Evolutionary conservation across 1,284 basidiomycete genomes (phyloP).

Genomic region (Tilletia horrida): DNA sequence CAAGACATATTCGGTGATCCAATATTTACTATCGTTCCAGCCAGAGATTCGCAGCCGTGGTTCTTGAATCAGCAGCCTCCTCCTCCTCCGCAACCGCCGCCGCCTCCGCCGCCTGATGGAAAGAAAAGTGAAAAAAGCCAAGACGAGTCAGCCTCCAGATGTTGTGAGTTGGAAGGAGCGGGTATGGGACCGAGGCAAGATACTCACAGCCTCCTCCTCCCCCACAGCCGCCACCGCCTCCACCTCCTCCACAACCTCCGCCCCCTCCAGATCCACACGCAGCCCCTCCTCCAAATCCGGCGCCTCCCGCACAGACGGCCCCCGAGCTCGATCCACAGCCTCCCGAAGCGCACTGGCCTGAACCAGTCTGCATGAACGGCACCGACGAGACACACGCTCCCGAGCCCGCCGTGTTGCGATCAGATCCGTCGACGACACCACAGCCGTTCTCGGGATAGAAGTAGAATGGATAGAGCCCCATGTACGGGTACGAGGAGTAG

Average conservation of each 20-base stretch:
- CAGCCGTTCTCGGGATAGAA: background rate
- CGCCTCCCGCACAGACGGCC: background rate
- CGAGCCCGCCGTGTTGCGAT: background rate
- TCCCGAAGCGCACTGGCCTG: background rate
- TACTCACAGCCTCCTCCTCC: conserved; percentile 13
- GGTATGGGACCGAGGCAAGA: no score
- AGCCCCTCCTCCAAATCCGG: background rate
- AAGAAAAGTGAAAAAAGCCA: no score
- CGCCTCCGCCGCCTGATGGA: no score
- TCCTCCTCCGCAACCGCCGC: no score
- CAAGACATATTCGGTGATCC: no score
- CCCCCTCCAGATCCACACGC: background rate
- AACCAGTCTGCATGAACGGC: background rate
- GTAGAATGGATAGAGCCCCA: conserved; percentile 1
- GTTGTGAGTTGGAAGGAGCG: no score
- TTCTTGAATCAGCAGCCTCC: no score
- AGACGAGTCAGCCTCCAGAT: no score
- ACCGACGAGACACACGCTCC: background rate
- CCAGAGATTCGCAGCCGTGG: no score
- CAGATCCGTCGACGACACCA: background rate
- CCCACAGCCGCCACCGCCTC: background rate
- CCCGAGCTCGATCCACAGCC: conserved; percentile 3
- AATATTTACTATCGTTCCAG: no score
- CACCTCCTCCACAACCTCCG: conserved; percentile 15
- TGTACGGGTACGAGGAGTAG: background rate